Conservation (phyloP, 352 stramenopile genomes). For the Phytopythium oedochilum region DNA sequence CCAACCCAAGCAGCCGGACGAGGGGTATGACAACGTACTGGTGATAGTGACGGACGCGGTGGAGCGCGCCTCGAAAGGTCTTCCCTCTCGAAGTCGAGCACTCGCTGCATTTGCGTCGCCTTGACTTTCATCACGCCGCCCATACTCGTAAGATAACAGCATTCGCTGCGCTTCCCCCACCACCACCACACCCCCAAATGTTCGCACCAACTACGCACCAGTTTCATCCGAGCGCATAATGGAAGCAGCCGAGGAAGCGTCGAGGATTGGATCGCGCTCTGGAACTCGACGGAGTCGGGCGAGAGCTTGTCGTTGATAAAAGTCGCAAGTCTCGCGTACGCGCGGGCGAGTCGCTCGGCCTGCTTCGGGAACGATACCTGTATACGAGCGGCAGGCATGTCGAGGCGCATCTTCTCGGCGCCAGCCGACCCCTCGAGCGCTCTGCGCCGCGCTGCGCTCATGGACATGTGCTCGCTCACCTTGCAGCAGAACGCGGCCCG, state of each 20-base stretch:
- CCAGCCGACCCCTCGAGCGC: constrained; percentile 8
- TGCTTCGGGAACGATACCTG: constrained; percentile 31
- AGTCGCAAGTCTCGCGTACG: constrained; percentile 21
- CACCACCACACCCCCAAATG: neutral
- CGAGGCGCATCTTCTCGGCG: constrained; percentile 6
- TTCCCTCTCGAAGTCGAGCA: constrained; percentile 32
- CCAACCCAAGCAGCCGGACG: neutral
- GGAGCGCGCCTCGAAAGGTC: constrained; percentile 24
- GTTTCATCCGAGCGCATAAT: constrained; percentile 40
- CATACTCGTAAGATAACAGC: neutral
- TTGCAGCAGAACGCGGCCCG: constrained; percentile 44
- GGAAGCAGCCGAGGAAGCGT: constrained; percentile 41
- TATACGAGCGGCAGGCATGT: constrained; percentile 12
- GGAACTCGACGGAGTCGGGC: constrained; percentile 17
- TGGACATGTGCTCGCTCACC: constrained; percentile 44
- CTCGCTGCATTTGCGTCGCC: constrained; percentile 33
- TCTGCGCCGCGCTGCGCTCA: constrained; percentile 13
- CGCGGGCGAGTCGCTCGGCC: constrained; percentile 22
- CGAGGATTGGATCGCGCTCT: constrained; percentile 17
- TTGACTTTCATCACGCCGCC: constrained; percentile 3
- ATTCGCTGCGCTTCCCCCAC: neutral
- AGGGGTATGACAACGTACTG: constrained; percentile 9
- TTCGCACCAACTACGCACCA: constrained; percentile 22
- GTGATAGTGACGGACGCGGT: constrained; percentile 20
- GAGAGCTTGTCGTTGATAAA: constrained; percentile 32